Evolutionary conservation across 768 basidiomycete species (phyloP).

Genomic region (Leccinum rimulosum): DNA sequence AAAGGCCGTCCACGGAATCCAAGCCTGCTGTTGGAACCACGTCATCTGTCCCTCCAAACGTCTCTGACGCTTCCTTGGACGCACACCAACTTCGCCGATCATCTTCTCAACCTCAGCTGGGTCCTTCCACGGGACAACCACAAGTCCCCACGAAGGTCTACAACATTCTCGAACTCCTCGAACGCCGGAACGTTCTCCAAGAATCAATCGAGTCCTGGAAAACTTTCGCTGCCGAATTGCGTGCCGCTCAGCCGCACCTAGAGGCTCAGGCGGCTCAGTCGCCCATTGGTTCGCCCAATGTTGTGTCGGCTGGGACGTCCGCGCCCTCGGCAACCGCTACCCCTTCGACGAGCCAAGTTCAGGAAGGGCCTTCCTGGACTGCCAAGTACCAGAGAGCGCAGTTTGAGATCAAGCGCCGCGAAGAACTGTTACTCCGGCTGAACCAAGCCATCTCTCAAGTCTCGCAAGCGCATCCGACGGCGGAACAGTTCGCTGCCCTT

Average conservation of each 20-base stretch:
- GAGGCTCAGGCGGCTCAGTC: constrained; percentile 7
- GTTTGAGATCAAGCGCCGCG: constrained; percentile 31
- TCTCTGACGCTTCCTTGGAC: constrained; percentile 10
- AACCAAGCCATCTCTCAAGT: constrained; percentile 29
- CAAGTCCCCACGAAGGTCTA: constrained; percentile 22
- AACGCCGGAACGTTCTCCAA: constrained; percentile 24
- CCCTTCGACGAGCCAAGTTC: constrained; percentile 5
- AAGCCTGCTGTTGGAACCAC: constrained; percentile 5
- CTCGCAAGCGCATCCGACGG: constrained; percentile 10
- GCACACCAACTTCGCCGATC: constrained; percentile 26
- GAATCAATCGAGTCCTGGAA: constrained; percentile 27
- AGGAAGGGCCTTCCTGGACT: constrained; percentile 18
- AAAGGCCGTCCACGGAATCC: constrained; percentile 9
- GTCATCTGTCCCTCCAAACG: neutral
- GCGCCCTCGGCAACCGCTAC: neutral
- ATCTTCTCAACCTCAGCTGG: constrained; percentile 28
- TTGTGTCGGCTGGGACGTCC: neutral
- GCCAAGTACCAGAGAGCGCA: constrained; percentile 24
- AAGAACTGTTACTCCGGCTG: constrained; percentile 26
- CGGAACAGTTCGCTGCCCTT: constrained; percentile 26
- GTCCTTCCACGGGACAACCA: constrained; percentile 13
- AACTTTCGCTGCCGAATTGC: constrained; percentile 19
- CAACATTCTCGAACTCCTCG: constrained; percentile 26
- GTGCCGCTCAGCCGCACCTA: constrained; percentile 13
- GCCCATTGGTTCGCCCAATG: neutral